Conservation (phyloP, 2,329 filamentous ascomycete genomes). For the Pestalotiopsis sp. region DNA sequence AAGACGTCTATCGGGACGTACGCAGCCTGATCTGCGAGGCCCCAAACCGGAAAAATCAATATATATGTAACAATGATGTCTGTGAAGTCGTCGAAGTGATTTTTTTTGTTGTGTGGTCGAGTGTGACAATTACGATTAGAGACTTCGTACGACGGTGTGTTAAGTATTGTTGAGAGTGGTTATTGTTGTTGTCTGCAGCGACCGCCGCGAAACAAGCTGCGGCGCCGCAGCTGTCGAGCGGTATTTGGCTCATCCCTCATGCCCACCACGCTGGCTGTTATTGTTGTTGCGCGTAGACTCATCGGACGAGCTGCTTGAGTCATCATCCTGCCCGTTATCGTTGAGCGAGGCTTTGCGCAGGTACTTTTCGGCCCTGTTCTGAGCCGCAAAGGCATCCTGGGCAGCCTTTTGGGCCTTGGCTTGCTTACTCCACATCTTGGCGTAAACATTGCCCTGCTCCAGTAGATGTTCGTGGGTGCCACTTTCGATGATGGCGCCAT, state of each 20-base stretch:
- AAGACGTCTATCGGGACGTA: slow-evolving; percentile 6
- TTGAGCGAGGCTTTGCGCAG: slow-evolving; percentile 48
- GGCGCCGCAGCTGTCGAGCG: background rate
- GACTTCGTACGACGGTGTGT: background rate
- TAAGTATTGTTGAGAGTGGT: background rate
- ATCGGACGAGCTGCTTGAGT: slow-evolving; percentile 26
- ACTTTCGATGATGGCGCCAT: slow-evolving; percentile 74
- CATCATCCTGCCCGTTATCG: slow-evolving; percentile 34
- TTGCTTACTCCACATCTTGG: slow-evolving; percentile 88
- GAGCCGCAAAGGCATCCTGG: slow-evolving; percentile 54
- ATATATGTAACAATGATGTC: slow-evolving; percentile 10
- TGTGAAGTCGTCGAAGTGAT: slow-evolving; percentile 2
- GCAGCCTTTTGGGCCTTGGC: slow-evolving; percentile 75
- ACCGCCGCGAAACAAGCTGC: background rate
- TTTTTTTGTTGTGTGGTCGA: background rate
- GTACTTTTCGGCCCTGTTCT: slow-evolving; percentile 42
- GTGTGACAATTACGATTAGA: slow-evolving; percentile 1
- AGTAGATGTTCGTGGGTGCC: slow-evolving; percentile 81
- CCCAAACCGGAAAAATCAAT: slow-evolving; percentile 8
- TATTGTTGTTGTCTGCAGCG: background rate
- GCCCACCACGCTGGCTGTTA: background rate
- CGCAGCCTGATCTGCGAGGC: background rate
- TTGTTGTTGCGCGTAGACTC: slow-evolving; percentile 8
- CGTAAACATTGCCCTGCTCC: slow-evolving; percentile 68
- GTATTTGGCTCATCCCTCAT: background rate